Evolutionary conservation across 306 rosid species (phyloP), one percentile per base, ranked within the genome.

Genomic region (Pyrus betulifolia): DNA sequence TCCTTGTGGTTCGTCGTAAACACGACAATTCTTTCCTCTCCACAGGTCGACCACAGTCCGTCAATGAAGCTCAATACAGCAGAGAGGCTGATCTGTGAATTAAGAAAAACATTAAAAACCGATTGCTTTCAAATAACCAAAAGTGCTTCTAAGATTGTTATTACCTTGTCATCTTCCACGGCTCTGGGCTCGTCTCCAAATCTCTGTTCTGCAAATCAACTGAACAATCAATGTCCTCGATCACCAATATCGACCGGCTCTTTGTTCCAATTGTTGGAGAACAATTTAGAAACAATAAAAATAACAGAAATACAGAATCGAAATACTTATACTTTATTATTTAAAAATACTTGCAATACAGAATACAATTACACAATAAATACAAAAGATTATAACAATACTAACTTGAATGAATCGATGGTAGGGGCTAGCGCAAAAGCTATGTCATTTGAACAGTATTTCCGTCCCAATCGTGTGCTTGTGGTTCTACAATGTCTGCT

Each of bases 41-140:
- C 89, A 65, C 96, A 84, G 80, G 86, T 87, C 6, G 88, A 85
- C 93, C 93, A 91, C 74, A 91, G 76, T 25, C 91, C 90, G 67
- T 84, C 93, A 38, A 82, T 82, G 86, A 88, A 82, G 86, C 87
- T 88, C 70, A 87, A 57, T 19, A 87, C 35, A 19, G 80, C 90
- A 4, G 88, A 90, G n/a, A 84, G 82, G 7, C 82, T 86, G 35
- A 88, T 61, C 91, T 91, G 75, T 3, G 17, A 71, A 25, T 23
- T 12, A 61, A 61, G 18, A 61, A 9, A 9, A 5, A n/a, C 11
- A 22, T 58, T n/a, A 58, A 22, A n/a, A 58, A 58, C 62, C 19
- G 21, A 40, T 40, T 40, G 3, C 45, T 40, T 40, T 40, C 12
- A 40, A 9, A 40, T 40, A 40, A 40, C 45, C 45, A 40, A 40